Evolutionary conservation across 2,329 filamentous ascomycete species (phyloP).

Genomic region (Lasiodiplodia theobromae): DNA sequence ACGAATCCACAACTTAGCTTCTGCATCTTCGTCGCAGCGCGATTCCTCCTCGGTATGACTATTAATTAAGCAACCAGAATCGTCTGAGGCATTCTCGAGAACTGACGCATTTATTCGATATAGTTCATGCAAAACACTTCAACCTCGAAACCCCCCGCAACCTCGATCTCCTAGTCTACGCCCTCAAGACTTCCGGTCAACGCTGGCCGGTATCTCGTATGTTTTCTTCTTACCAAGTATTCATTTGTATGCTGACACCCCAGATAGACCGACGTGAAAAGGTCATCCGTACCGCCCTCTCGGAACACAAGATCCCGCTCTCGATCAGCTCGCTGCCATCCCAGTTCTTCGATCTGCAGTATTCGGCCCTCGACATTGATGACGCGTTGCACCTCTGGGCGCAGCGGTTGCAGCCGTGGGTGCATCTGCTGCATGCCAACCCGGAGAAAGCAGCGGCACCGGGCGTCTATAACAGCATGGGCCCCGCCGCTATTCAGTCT

Average conservation of each 20-base stretch:
- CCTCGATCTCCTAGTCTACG: conserved; percentile 37
- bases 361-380: conserved; percentile 39
- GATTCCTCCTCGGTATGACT: conserved; percentile 37
- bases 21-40: conserved; percentile 38
- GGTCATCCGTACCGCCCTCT: conserved; percentile 38
- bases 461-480: neutral
- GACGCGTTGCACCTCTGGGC: conserved; percentile 38
- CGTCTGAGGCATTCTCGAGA: conserved; percentile 31
- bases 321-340: conserved; percentile 35
- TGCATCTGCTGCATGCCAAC: conserved; percentile 6
- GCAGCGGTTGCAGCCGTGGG: conserved; percentile 30
- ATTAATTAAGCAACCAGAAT: neutral
- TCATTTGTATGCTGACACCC: neutral
- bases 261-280: conserved; percentile 36
- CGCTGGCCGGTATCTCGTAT: conserved; percentile 34
- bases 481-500: neutral
- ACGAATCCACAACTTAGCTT: conserved; percentile 38
- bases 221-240: neutral
- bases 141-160: conserved; percentile 36
- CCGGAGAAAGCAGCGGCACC: neutral
- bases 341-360: conserved; percentile 40
- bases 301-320: conserved; percentile 37
- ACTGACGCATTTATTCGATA: neutral
- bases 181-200: conserved; percentile 37
- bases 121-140: conserved; percentile 39